Base-by-base conservation (phyloP, 2,329 filamentous ascomycete species). In the Diaporthe batatas region DNA sequence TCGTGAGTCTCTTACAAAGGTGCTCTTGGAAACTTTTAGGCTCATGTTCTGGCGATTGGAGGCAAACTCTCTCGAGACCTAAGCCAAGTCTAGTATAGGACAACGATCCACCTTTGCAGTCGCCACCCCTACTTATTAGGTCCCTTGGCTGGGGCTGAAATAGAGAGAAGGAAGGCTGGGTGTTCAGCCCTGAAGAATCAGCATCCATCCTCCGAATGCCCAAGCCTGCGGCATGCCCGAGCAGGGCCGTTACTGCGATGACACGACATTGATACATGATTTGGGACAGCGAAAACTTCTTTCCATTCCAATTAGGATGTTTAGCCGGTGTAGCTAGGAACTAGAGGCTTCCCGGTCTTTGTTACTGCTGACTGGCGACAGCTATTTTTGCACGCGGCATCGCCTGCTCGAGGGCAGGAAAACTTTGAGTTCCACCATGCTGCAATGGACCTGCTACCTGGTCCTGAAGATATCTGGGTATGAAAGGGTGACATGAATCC, bases 111-210 rank as follows among this genome's bases (percentile, higher is more conserved):
- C 8, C 12, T 14, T 18, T 21, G 11, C 68, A 70, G 12, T 25
- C 42, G 3, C 54, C 68, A 16, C 49, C 42, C 16, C 54, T 49
- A 29, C 25, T 70, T 3, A 8, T 7, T 3, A 70, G 7, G 12
- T 21, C 29, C 12, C 25, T 16, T 6, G 54, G n/a, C 16, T 12
- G 29, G 25, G 54, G 14, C 11, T 12, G 14, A 39, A 42, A 70
- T 4, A 54, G 29, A 47, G 36, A 51, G 32, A 51, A 70, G 14
- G 51, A 44, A 8, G 68, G 29, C 32, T 59, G 68, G 23, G 21
- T 53, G 68, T 14, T 49, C 10, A 21, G 54, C 29, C 54, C 55
- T 54, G 29, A 51, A 70, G 44, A 59, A 29, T 21, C 32, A 34
- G 7, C 42, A 5, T 42, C 18, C 21, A 32, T 23, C 21, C 23